Evolutionary conservation across 2,329 filamentous ascomycete genomes (phyloP).

Genomic region (Alternaria sp.): DNA sequence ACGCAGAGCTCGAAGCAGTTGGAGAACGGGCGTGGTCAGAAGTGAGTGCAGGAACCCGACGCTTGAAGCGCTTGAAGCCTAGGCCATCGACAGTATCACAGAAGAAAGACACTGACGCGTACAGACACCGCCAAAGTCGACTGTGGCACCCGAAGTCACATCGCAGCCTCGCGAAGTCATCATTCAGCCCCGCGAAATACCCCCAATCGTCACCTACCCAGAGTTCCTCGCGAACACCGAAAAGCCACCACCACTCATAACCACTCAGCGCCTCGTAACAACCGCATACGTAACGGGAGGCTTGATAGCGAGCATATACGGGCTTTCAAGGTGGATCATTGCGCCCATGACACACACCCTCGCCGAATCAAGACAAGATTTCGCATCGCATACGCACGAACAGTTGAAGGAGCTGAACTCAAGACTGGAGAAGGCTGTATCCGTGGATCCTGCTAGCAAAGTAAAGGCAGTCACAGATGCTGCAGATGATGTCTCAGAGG

Average conservation of each 20-base stretch:
- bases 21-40: conserved; percentile 38
- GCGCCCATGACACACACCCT: conserved; percentile 65
- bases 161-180: conserved; percentile 48
- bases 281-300: conserved; percentile 64
- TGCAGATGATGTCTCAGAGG: conserved; percentile 53
- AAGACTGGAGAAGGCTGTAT: conserved; percentile 65
- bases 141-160: conserved; percentile 14
- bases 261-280: conserved; percentile 61
- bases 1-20: conserved; percentile 24
- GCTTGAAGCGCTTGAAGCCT: background rate
- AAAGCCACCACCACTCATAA: conserved; percentile 66
- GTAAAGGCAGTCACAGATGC: conserved; percentile 35
- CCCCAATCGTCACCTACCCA: conserved; percentile 71
- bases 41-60: conserved; percentile 19
- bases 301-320: conserved; percentile 67
- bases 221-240: conserved; percentile 67
- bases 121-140: conserved; percentile 25
- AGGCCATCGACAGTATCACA: background rate
- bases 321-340: conserved; percentile 71
- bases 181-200: conserved; percentile 50
- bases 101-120: conserved; percentile 12
- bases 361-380: conserved; percentile 62
- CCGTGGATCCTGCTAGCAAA: conserved; percentile 60
- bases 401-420: conserved; percentile 64
- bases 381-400: conserved; percentile 58